Evolutionary conservation across 2,329 filamentous ascomycete species (phyloP), one percentile per base, ranked within the genome.

Genomic region (Cryphonectria radicalis): DNA sequence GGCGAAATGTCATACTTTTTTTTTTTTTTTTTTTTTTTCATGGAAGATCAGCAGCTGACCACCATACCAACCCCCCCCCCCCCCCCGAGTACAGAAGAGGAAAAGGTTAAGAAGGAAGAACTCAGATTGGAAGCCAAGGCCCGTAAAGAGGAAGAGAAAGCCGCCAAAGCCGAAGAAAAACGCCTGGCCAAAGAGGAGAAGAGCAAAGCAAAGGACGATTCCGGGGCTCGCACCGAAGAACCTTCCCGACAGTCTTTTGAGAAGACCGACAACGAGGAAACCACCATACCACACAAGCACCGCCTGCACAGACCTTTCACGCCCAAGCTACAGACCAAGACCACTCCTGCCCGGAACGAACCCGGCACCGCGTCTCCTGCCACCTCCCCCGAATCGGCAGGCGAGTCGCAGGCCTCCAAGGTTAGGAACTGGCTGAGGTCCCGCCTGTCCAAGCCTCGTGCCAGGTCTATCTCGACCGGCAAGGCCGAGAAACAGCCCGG

Each of bases 51-150:
- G 14, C 17, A 46, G 25, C 63, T 72, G 28, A 67, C 37, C 35
- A 67, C 32, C 28, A 40, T 17, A 19, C 2, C 13, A 14, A 32
- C 32, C 1, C 19, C 32, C 37, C 17, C 2, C 28, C 28, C 32
- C 2, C 19, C 32, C 37, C 17, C 3, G 25, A 19, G n/a, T 3
- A 63, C 73, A 69, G 75, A 76, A n/a, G 92, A 94, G 77, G 91
- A 93, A 77, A 86, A 89, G 46, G 92, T 91, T 62, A 86, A 90
- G 71, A 87, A 92, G 72, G 85, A 90, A 64, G 88, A 90, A 74
- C 80, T 88, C 17, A 86, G 87, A 62, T 78, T 89, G n/a, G 91
- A 94, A 71, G 84, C 89, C 73, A 90, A 93, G 57, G 77, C 75
- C 11, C 74, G 74, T 42, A 78, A 76, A 65, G 75, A 83, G 8